phyloP scores from a whole-genome alignment of 441 rosid genomes.

The Erodium trifolium region DNA sequence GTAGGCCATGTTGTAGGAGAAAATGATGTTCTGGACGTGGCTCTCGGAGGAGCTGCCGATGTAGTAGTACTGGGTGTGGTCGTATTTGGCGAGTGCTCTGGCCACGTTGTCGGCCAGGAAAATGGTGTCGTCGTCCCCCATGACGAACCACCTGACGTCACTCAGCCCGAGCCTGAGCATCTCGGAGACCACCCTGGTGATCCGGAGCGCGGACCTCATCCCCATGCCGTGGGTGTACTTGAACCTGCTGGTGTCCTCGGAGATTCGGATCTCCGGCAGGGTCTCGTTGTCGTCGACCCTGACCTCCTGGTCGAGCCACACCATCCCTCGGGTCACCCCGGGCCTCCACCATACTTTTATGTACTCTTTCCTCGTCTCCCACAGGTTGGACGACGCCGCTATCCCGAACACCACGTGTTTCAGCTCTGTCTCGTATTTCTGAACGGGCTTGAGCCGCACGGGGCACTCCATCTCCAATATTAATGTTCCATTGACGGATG shows the following conservation, averaged over 20 bases:
- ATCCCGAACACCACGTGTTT: slow-evolving; percentile 75
- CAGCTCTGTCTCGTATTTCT: slow-evolving; percentile 32
- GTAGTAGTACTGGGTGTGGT: slow-evolving; percentile 60
- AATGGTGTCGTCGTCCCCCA: slow-evolving; percentile 89
- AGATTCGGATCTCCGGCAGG: slow-evolving; percentile 58
- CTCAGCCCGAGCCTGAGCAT: slow-evolving; percentile 51
- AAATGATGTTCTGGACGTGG: slow-evolving; percentile 71
- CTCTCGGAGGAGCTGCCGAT: slow-evolving; percentile 79
- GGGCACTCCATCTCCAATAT: slow-evolving; percentile 9
- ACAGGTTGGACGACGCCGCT: slow-evolving; percentile 54
- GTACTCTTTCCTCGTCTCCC: slow-evolving; percentile 75
- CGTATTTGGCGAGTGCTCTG: slow-evolving; percentile 51
- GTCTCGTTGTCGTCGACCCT: slow-evolving; percentile 31
- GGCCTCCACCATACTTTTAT: slow-evolving; percentile 81
- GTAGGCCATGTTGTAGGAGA: slow-evolving; percentile 78
- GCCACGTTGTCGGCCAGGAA: slow-evolving; percentile 67
- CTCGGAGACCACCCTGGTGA: slow-evolving; percentile 71
- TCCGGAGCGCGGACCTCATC: slow-evolving; percentile 60
- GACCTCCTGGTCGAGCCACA: slow-evolving; percentile 63
- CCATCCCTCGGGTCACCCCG: slow-evolving; percentile 52
- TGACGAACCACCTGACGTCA: slow-evolving; percentile 25
- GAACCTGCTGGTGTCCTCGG: slow-evolving; percentile 51
- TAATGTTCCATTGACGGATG: too few relatives aligned
- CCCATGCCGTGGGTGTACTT: slow-evolving; percentile 63
- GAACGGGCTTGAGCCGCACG: slow-evolving; percentile 5